These are phyloP conservation scores for Vigna unguiculata DNA, from an alignment of 306 rosid genomes.

Conservation along the genomic window DNA sequence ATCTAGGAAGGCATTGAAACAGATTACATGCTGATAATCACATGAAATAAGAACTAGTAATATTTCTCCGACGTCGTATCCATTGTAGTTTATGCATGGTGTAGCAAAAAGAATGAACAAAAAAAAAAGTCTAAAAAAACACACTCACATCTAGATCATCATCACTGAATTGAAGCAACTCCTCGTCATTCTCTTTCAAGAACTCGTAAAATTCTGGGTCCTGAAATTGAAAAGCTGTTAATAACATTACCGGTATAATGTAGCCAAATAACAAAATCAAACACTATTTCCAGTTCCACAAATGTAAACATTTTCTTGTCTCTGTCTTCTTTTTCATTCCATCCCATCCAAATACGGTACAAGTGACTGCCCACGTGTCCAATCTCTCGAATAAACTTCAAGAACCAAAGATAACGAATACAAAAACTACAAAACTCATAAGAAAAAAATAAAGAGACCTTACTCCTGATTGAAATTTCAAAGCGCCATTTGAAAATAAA, in stretches of 20 bases:
- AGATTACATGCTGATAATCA: background rate
- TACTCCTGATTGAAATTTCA: conserved; percentile 3
- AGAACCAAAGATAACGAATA: conserved; percentile 9
- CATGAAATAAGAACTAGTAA: conserved; percentile 11
- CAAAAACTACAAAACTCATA: conserved; percentile 18
- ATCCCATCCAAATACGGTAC: conserved; percentile 5
- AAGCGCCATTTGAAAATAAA: background rate
- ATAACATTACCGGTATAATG: conserved; percentile 34
- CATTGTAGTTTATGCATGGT: conserved; percentile 13
- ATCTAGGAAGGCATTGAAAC: conserved; percentile 13
- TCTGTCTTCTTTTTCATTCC: background rate
- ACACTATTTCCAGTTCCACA: conserved; percentile 7
- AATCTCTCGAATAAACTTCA: conserved; percentile 29
- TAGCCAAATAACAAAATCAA: conserved; percentile 29
- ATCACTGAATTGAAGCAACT: conserved; percentile 79
- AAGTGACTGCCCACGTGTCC: background rate
- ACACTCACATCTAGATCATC: conserved; percentile 73
- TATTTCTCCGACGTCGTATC: conserved; percentile 16
- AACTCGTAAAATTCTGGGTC: conserved; percentile 87
- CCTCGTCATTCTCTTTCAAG: conserved; percentile 79
- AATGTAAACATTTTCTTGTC: conserved; percentile 23
- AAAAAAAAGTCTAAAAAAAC: conserved; percentile 20
- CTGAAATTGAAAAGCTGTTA: conserved; percentile 56
- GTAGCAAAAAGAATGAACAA: background rate
- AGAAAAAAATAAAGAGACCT: background rate